Percentiles rank a stretch among this genome's conserved stretches.
Evolutionary conservation across 352 stramenopile species (phyloP).

Genomic region (Globisporangium abappressorium): DNA sequence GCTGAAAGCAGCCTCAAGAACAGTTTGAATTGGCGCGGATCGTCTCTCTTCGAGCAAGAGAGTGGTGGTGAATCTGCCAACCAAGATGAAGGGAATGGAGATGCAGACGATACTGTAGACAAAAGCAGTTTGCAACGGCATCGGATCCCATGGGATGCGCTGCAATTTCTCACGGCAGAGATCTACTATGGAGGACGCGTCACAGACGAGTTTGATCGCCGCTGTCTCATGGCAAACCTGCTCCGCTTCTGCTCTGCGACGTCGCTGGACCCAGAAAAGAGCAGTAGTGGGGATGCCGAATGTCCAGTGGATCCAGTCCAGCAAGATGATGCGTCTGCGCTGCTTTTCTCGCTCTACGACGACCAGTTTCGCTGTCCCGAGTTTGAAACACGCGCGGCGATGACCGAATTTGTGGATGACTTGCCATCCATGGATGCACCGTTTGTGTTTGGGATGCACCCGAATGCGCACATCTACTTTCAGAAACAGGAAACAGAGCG

Average conservation of each 20-base stretch:
- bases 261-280: slow-evolving; percentile 14
- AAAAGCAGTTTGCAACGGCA: neutral
- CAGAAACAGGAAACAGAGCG: slow-evolving; percentile 53
- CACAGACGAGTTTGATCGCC: slow-evolving; percentile 79
- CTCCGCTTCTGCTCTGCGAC: slow-evolving; percentile 51
- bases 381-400: slow-evolving; percentile 36
- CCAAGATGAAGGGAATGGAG: neutral
- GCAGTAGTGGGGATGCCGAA: neutral
- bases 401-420: slow-evolving; percentile 46
- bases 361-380: slow-evolving; percentile 40
- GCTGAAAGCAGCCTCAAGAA: neutral
- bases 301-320: neutral
- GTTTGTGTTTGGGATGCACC: slow-evolving; percentile 81
- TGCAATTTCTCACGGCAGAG: slow-evolving; percentile 75
- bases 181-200: slow-evolving; percentile 83
- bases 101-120: slow-evolving; percentile 7
- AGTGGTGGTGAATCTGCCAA: neutral
- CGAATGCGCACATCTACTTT: slow-evolving; percentile 73
- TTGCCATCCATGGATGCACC: slow-evolving; percentile 50
- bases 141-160: slow-evolving; percentile 66
- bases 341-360: slow-evolving; percentile 27
- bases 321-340: neutral
- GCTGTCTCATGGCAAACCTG: slow-evolving; percentile 66
- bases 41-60: slow-evolving; percentile 1
- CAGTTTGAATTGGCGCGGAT: neutral